These are phyloP conservation scores for Gracilaria gracilis DNA, from an alignment of 23 red algal genomes.

Conservation along the genomic window DNA sequence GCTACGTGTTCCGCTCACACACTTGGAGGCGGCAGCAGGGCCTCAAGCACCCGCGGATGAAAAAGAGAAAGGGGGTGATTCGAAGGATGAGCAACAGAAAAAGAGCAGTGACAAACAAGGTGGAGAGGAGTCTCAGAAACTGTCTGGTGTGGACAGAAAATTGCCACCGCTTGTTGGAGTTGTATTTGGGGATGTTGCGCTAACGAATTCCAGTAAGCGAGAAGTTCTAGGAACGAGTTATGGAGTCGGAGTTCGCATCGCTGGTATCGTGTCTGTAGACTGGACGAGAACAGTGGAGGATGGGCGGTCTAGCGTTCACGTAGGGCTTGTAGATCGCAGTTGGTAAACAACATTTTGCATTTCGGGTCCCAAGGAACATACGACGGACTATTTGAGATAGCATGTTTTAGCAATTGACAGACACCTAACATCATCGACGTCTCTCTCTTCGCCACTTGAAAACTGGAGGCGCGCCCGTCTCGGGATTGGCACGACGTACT, in stretches of 20 bases:
- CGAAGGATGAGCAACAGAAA: neutral
- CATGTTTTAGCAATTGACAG: neutral
- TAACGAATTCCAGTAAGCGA: slow-evolving; percentile 14
- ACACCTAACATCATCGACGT: slow-evolving; percentile 35
- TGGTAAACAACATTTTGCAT: slow-evolving; percentile 13
- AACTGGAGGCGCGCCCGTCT: slow-evolving; percentile 78
- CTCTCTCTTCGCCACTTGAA: slow-evolving; percentile 72
- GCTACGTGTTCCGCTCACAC: slow-evolving; percentile 57
- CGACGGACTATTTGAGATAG: no score
- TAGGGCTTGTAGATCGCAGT: slow-evolving; percentile 70
- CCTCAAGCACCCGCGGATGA: neutral
- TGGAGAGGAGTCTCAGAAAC: neutral
- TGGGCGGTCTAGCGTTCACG: slow-evolving; percentile 35
- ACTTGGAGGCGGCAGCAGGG: slow-evolving; percentile 10
- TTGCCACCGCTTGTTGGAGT: slow-evolving; percentile 68
- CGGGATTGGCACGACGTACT: slow-evolving; percentile 29
- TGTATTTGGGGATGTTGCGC: slow-evolving; percentile 61
- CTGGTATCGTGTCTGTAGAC: slow-evolving; percentile 54
- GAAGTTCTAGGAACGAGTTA: slow-evolving; percentile 49
- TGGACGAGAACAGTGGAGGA: slow-evolving; percentile 58
- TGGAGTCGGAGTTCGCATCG: slow-evolving; percentile 64
- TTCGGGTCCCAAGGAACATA: neutral
- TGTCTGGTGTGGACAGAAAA: neutral
- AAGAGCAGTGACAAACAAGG: neutral
- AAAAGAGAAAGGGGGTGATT: neutral